phyloP scores from a whole-genome alignment of 2,329 filamentous ascomycete species.

The Aspergillus alliaceus region DNA sequence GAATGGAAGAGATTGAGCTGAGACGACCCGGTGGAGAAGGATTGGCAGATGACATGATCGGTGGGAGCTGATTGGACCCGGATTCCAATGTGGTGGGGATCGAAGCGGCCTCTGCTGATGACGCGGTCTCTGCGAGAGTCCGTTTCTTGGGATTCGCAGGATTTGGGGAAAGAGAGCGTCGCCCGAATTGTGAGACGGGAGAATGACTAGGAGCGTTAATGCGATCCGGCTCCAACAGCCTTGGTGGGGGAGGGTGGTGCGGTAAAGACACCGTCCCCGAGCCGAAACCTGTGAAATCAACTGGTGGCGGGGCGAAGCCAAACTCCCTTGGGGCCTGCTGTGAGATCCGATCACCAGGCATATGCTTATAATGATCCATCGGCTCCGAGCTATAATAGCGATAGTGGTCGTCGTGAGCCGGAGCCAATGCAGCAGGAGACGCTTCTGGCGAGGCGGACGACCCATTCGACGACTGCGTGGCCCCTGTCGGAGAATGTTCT shows the following conservation, averaged over 20 bases:
- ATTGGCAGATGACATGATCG: slow-evolving; percentile 38
- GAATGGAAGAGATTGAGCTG: slow-evolving; percentile 73
- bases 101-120: slow-evolving; percentile 26
- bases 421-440: slow-evolving; percentile 33
- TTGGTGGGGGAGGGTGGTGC: slow-evolving; percentile 30
- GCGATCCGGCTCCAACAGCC: slow-evolving; percentile 32
- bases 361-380: slow-evolving; percentile 45
- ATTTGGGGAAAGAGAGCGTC: slow-evolving; percentile 34
- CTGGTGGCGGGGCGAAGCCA: slow-evolving; percentile 44
- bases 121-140: slow-evolving; percentile 34
- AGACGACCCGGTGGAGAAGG: slow-evolving; percentile 57
- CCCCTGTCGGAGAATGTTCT: slow-evolving; percentile 45
- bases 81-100: slow-evolving; percentile 32
- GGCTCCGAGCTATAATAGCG: slow-evolving; percentile 36
- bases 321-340: slow-evolving; percentile 36
- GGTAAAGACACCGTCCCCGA: slow-evolving; percentile 33
- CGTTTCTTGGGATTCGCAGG: slow-evolving; percentile 36
- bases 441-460: slow-evolving; percentile 46
- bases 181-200: slow-evolving; percentile 29
- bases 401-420: slow-evolving; percentile 32
- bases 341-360: slow-evolving; percentile 41
- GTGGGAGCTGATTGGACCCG: slow-evolving; percentile 39
- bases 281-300: slow-evolving; percentile 52
- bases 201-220: slow-evolving; percentile 25
- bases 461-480: slow-evolving; percentile 41